Evolutionary conservation across 805 yeast genomes (phyloP).

Genomic region (Candida tallmaniae): DNA sequence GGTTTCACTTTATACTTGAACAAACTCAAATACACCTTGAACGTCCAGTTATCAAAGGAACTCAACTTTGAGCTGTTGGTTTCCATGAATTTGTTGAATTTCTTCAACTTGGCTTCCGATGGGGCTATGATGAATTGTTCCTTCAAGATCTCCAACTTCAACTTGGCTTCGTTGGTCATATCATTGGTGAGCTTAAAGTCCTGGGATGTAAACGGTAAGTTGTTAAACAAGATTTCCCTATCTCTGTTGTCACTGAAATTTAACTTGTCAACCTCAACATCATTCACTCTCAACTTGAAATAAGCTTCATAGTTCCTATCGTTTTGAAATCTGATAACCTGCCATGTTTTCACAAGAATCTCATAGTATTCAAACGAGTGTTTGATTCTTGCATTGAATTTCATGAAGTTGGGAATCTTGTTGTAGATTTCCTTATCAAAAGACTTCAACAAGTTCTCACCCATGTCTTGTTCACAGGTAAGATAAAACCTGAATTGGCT

Average conservation of each 20-base stretch:
- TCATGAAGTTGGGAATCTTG: constrained; percentile 63
- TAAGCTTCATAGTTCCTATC: constrained; percentile 27
- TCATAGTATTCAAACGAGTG: constrained; percentile 44
- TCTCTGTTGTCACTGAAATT: constrained; percentile 55
- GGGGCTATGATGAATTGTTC: constrained; percentile 15
- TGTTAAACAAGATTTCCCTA: constrained; percentile 47
- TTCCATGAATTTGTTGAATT: constrained; percentile 21
- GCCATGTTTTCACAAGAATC: constrained; percentile 24
- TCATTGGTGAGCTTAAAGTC: constrained; percentile 15
- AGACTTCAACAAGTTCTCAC: constrained; percentile 45
- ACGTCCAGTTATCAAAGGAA: constrained; percentile 22
- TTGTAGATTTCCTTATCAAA: constrained; percentile 58
- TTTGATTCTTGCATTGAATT: constrained; percentile 49
- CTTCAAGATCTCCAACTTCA: constrained; percentile 27
- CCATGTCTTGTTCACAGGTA: constrained; percentile 49
- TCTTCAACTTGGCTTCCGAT: constrained; percentile 20
- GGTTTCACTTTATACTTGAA: constrained; percentile 16
- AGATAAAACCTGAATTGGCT: constrained; percentile 47
- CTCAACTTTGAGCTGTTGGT: constrained; percentile 9
- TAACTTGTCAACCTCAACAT: constrained; percentile 9
- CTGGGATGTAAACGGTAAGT: constrained; percentile 24
- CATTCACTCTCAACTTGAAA: constrained; percentile 17
- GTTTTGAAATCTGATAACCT: constrained; percentile 10
- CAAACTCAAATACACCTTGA: constrained; percentile 23
- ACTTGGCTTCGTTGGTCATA: background rate